A percentile compares a stretch with the other conserved stretches of the same genome.
Evolutionary conservation across 768 basidiomycete species (phyloP).

Genomic region (Agrocybe chaxingu): DNA sequence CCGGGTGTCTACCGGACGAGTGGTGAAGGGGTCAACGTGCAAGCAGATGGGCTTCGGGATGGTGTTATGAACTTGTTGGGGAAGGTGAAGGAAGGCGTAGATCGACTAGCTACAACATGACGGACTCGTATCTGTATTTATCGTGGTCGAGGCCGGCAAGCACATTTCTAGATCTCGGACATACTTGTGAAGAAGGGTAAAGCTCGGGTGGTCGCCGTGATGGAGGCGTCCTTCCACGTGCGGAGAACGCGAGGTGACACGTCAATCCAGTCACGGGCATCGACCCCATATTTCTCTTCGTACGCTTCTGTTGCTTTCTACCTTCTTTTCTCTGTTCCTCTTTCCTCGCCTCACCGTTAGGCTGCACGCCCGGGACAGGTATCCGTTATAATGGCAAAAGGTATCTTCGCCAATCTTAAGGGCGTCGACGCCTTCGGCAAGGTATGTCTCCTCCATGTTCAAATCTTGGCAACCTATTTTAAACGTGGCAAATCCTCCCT

Average conservation of each 20-base stretch:
- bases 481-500: conserved; percentile 16
- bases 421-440: conserved; percentile 99
- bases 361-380: conserved; percentile 30
- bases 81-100: conserved; percentile 86
- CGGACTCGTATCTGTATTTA: conserved; percentile 4
- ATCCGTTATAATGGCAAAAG: conserved; percentile 66
- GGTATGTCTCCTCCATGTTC: conserved; percentile 42
- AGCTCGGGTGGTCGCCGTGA: conserved; percentile 18
- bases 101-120: conserved; percentile 50
- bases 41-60: conserved; percentile 86
- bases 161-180: conserved; percentile 5
- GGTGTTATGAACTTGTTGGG: conserved; percentile 86
- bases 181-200: conserved; percentile 18
- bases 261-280: conserved; percentile 29
- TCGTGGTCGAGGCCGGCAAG: conserved; percentile 8
- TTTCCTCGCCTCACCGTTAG: conserved; percentile 16
- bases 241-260: conserved; percentile 30
- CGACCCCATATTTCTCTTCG: conserved; percentile 10
- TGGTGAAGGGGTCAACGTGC: conserved; percentile 68
- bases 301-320: conserved; percentile 12
- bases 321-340: conserved; percentile 22
- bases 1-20: conserved; percentile 85
- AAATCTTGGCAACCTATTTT: conserved; percentile 11
- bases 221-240: conserved; percentile 20
- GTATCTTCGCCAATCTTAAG: conserved; percentile 73